These are phyloP conservation scores for Vigna angularis DNA, from an alignment of 306 rosid genomes.

Conservation along the genomic window DNA sequence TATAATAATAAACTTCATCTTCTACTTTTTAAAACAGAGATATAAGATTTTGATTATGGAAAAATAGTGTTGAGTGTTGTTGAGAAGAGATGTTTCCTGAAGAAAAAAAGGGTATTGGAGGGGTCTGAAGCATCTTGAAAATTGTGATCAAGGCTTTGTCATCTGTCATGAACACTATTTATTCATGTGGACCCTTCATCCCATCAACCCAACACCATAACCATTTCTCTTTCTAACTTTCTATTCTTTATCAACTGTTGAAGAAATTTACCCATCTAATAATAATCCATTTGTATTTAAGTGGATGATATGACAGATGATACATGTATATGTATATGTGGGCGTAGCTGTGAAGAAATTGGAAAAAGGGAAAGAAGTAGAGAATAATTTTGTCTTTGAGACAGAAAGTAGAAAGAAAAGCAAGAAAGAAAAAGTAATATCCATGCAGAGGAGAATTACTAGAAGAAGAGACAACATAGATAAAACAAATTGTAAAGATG, in stretches of 20 bases:
- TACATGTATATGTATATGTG: no score
- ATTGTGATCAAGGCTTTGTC: conserved; percentile 54
- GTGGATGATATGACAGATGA: no score
- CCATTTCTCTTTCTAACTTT: neutral
- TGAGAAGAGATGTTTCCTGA: conserved; percentile 23
- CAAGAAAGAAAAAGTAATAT: conserved; percentile 50
- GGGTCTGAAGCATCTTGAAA: conserved; percentile 55
- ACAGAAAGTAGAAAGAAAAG: conserved; percentile 53
- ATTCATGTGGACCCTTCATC: conserved; percentile 67
- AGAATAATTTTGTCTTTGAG: conserved; percentile 44
- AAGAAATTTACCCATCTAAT: no score
- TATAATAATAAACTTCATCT: no score
- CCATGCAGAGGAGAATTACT: conserved; percentile 50
- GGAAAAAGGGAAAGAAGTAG: conserved; percentile 41
- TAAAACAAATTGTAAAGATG: conserved; percentile 63
- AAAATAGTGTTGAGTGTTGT: neutral
- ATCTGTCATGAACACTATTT: conserved; percentile 65
- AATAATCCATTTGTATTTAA: neutral
- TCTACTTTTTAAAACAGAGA: no score
- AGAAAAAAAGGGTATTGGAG: conserved; percentile 26
- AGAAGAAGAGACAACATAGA: conserved; percentile 66
- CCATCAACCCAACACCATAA: conserved; percentile 5
- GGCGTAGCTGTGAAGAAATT: no score
- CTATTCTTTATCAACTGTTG: no score
- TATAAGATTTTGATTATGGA: no score